Base-by-base conservation (phyloP, 2,329 filamentous ascomycete genomes). In the Verticillium dahliae region DNA sequence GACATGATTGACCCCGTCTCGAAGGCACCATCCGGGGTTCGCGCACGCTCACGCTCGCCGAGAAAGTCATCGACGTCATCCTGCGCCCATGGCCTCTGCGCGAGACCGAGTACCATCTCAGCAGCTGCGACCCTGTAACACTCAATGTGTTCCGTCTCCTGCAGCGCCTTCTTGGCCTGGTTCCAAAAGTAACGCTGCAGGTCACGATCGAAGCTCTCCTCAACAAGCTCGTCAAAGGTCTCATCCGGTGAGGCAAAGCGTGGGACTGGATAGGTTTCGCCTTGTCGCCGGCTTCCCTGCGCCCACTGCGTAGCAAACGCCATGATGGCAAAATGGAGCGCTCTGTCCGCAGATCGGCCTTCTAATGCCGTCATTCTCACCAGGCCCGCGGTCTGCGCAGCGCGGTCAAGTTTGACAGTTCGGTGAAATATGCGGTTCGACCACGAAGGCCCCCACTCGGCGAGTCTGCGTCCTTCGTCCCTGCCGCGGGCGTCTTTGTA, bases 301-400 rank as follows among this genome's bases (percentile, higher is more conserved):
- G 77, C 72, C 78, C 81, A 83, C 64, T 84, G 81, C 0, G 80
- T 78, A 4, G 81, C 79, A 67, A 83, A 84, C 0, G 81, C 78
- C 72, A 82, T 79, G 57, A 83, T 81, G 2, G 76, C 75, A 3
- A 79, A 68, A 58, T 83, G 76, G 10, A 84, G 67, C 1, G 81
- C 81, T 59, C 73, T 76, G 1, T 75, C 74, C 34, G 76, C 78
- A 5, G 74, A 74, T n/a, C 71, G 72, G 52, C 81, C 76, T 61
- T 84, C 77, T 0, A 67, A 63, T 15, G 67, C 71, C 3, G 73
- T 78, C 1, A 83, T 68, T 1, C 71, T 71, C 34, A 79, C 72
- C 5, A 80, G 71, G 18, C 75, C 73, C 4, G 75, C 72, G 1
- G 73, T 65, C 15, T 75, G 73, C 4, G 78, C 76, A 15, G 74